Percentiles rank a stretch among this genome's conserved stretches.
These are phyloP conservation scores for Plasmodium gonderi DNA, from an alignment of 169 alveolate species.

Conservation along the genomic window DNA sequence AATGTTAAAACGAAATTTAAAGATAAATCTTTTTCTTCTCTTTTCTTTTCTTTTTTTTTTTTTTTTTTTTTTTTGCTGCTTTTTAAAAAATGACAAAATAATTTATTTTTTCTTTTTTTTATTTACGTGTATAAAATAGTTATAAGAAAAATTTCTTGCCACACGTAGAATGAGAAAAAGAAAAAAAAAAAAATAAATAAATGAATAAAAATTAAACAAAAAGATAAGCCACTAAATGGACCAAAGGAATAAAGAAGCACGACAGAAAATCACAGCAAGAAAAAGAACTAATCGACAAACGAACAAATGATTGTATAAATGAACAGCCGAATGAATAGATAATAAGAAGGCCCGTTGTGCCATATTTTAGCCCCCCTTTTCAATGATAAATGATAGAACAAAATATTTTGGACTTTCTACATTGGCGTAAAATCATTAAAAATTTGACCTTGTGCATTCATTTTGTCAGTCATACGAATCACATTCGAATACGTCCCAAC, in stretches of 20 bases:
- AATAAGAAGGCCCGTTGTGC: too few relatives aligned
- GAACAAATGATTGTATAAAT: too few relatives aligned
- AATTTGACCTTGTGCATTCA: not conserved
- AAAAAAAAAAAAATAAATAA: too few relatives aligned
- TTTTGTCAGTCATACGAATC: not conserved
- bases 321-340: too few relatives aligned
- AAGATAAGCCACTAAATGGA: not conserved
- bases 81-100: not conserved
- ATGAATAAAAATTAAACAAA: not conserved
- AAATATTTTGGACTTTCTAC: not conserved
- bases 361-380: too few relatives aligned
- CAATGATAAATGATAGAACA: not conserved
- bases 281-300: not conserved
- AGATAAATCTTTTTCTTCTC: not conserved
- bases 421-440: not conserved
- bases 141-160: not conserved
- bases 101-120: not conserved
- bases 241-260: not conserved
- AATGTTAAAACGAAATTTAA: not conserved
- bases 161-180: not conserved
- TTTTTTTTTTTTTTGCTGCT: not conserved
- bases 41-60: not conserved
- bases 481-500: not conserved
- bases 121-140: not conserved
- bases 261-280: not conserved